Conservation (phyloP, 1,284 basidiomycete species). For the Phylloporus gajari region DNA sequence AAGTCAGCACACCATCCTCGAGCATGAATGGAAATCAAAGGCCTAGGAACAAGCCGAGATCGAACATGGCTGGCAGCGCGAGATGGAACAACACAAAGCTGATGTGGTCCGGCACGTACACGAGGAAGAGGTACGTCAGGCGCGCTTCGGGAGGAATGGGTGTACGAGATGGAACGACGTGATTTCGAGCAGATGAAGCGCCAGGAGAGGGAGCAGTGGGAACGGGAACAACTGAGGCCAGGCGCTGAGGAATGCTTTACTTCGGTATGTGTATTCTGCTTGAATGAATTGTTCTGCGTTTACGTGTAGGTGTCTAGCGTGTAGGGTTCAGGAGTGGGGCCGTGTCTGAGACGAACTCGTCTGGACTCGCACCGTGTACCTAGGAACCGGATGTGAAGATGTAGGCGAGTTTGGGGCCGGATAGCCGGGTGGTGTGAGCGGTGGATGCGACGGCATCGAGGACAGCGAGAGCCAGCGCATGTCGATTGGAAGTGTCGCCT, state of each 20-base stretch:
- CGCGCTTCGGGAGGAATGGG: too few species aligned
- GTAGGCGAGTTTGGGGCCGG: constrained; percentile 23
- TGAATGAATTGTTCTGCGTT: background rate
- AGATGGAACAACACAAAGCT: too few species aligned
- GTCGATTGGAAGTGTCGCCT: constrained; percentile 37
- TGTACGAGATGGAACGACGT: constrained; percentile 12
- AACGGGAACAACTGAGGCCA: background rate
- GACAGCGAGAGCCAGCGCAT: constrained; percentile 36
- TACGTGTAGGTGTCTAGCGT: constrained; percentile 24
- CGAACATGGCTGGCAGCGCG: constrained; percentile 19
- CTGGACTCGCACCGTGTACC: constrained; percentile 25
- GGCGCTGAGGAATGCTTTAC: constrained; percentile 35
- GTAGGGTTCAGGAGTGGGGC: constrained; percentile 26
- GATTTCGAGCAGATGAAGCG: constrained; percentile 12
- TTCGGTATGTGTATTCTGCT: constrained; percentile 21
- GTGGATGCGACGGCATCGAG: constrained; percentile 49
- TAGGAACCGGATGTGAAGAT: constrained; percentile 33
- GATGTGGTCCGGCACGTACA: too few species aligned
- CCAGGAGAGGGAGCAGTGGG: constrained; percentile 6
- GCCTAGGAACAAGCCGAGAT: background rate
- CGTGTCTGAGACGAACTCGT: constrained; percentile 27
- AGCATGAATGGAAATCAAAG: background rate
- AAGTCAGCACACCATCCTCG: constrained; percentile 6
- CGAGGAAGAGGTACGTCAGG: too few species aligned
- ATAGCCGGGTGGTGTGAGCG: constrained; percentile 37